These are phyloP conservation scores for Alternaria metachromatica DNA, from an alignment of 2,329 filamentous ascomycete species.

Conservation along the genomic window DNA sequence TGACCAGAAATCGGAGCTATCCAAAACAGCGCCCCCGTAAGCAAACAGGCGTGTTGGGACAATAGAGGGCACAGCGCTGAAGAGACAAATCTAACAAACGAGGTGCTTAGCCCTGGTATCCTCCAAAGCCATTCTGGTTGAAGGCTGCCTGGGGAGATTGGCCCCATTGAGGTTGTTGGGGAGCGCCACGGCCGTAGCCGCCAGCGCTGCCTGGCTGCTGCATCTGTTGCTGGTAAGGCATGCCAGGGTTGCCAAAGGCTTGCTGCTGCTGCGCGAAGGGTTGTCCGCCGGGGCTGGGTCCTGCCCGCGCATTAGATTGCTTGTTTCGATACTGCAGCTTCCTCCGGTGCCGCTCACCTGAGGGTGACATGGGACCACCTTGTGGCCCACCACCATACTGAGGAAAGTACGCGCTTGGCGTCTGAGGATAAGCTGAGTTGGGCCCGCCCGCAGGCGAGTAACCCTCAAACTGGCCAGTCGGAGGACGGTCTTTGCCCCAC, in stretches of 20 bases:
- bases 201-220: conserved; percentile 70
- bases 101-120: conserved; percentile 62
- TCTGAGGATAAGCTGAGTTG: conserved; percentile 77
- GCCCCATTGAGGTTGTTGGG: conserved; percentile 61
- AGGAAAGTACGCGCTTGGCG: conserved; percentile 84
- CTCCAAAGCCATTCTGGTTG: conserved; percentile 64
- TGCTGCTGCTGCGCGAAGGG: conserved; percentile 61
- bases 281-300: conserved; percentile 66
- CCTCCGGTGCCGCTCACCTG: conserved; percentile 54
- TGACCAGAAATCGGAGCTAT: conserved; percentile 44
- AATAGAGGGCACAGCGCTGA: conserved; percentile 39
- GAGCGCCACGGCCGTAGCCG: conserved; percentile 80
- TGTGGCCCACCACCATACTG: conserved; percentile 80
- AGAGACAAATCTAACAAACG: conserved; percentile 28
- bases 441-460: conserved; percentile 78
- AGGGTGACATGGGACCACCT: conserved; percentile 63
- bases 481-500: conserved; percentile 99
- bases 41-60: conserved; percentile 44
- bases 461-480: conserved; percentile 81
- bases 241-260: conserved; percentile 69
- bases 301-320: conserved; percentile 52
- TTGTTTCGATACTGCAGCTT: conserved; percentile 45
- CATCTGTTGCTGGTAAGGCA: conserved; percentile 55
- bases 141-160: conserved; percentile 56
- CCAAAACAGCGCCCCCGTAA: conserved; percentile 45